A percentile compares a stretch with the other conserved stretches of the same genome.
phyloP scores from a whole-genome alignment of 2,329 filamentous ascomycete species.

The Calonectria honghensis region DNA sequence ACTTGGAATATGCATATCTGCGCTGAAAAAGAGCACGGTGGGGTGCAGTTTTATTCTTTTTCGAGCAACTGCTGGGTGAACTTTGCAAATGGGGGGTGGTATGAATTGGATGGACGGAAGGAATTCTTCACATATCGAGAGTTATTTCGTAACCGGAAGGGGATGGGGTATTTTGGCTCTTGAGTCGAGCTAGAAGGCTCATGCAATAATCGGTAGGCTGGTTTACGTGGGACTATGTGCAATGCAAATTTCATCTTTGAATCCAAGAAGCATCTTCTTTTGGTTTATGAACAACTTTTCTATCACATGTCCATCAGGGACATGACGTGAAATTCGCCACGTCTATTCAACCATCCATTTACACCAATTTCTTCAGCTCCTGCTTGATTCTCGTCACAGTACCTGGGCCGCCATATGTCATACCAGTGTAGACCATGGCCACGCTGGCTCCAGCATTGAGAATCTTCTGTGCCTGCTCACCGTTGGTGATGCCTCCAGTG shows the following conservation, averaged over 20 bases:
- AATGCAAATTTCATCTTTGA: not conserved
- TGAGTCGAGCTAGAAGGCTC: no score
- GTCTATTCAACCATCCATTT: conserved; percentile 40
- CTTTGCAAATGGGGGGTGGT: no score
- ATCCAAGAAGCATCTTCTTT: conserved; percentile 15
- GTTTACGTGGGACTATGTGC: not conserved
- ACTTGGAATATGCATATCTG: no score
- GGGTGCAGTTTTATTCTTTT: no score
- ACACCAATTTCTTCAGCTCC: conserved; percentile 72
- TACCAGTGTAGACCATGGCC: conserved; percentile 91
- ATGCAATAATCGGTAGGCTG: not conserved
- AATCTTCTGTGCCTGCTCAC: conserved; percentile 86
- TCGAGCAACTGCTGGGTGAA: no score
- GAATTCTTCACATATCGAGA: no score
- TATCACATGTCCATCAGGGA: conserved; percentile 14
- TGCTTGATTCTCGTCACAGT: conserved; percentile 79
- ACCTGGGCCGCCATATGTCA: conserved; percentile 79
- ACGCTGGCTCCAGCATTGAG: conserved; percentile 93
- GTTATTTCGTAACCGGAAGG: no score
- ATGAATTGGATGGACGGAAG: no score
- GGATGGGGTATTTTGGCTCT: no score
- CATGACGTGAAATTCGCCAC: conserved; percentile 35
- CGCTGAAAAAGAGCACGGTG: not conserved
- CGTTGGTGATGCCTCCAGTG: conserved; percentile 93
- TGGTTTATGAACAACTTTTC: conserved; percentile 21